Conservation (phyloP, 805 yeast genomes). For the Schwanniomyces pseudopolymorphus region DNA sequence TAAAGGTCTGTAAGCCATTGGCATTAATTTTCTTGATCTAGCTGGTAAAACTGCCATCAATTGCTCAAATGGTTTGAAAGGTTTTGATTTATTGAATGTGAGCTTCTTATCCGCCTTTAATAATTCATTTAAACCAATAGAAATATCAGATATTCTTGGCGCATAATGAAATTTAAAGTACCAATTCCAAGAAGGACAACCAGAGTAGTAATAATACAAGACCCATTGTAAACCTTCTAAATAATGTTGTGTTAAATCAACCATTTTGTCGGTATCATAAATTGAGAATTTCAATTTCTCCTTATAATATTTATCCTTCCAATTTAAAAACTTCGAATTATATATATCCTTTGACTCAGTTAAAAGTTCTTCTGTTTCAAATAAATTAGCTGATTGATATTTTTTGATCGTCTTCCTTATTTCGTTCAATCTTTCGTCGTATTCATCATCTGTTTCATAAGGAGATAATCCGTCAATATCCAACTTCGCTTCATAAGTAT, state of each 20-base stretch:
- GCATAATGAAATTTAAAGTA: constrained; percentile 86
- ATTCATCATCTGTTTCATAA: constrained; percentile 66
- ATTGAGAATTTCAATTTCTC: constrained; percentile 74
- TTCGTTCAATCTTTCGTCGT: constrained; percentile 48
- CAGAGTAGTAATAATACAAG: constrained; percentile 82
- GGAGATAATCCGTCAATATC: constrained; percentile 77
- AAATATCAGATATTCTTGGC: constrained; percentile 88
- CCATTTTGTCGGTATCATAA: constrained; percentile 56
- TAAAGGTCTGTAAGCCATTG: constrained; percentile 70
- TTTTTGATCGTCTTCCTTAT: constrained; percentile 57
- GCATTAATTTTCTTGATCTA: constrained; percentile 78
- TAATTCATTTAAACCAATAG: constrained; percentile 64
- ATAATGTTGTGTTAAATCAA: constrained; percentile 73
- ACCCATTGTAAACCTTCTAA: constrained; percentile 98
- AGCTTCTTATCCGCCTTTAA: constrained; percentile 23
- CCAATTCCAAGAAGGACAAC: constrained; percentile 97
- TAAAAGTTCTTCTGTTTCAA: constrained; percentile 57
- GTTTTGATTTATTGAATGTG: constrained; percentile 65
- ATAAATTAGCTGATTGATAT: constrained; percentile 62
- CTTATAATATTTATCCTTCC: constrained; percentile 86
- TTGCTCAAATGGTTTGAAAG: constrained; percentile 92
- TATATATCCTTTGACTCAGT: constrained; percentile 58
- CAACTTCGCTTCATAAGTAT: constrained; percentile 56
- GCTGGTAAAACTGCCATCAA: constrained; percentile 97
- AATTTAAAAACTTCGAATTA: constrained; percentile 67